These are phyloP conservation scores for Termitomyces sp. DNA, from an alignment of 768 basidiomycete species.

Conservation along the genomic window DNA sequence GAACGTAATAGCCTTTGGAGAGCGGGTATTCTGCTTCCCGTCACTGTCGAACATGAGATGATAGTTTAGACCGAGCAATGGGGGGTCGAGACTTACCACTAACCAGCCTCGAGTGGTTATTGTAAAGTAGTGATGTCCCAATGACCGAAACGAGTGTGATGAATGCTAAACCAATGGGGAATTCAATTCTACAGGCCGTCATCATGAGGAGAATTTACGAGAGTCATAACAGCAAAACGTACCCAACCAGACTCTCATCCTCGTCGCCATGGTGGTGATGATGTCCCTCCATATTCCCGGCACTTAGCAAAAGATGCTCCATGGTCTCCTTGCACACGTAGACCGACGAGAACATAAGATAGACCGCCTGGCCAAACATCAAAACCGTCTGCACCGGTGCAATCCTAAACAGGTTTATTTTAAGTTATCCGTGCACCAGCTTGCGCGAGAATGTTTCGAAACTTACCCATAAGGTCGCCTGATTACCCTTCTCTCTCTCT, in stretches of 20 bases:
- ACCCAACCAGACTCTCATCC: slow-evolving; percentile 42
- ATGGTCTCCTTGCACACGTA: slow-evolving; percentile 98
- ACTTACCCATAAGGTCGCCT: slow-evolving; percentile 55
- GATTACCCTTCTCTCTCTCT: slow-evolving; percentile 41
- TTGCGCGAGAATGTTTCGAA: not conserved
- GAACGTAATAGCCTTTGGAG: slow-evolving; percentile 45
- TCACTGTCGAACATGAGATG: slow-evolving; percentile 33
- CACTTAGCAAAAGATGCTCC: slow-evolving; percentile 82
- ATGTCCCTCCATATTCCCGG: slow-evolving; percentile 43
- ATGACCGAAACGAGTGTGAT: slow-evolving; percentile 55
- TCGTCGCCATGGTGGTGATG: slow-evolving; percentile 69
- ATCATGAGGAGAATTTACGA: slow-evolving; percentile 24
- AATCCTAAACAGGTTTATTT: slow-evolving; percentile 36
- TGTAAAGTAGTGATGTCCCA: slow-evolving; percentile 52
- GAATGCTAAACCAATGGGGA: slow-evolving; percentile 56
- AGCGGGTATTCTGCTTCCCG: slow-evolving; percentile 59
- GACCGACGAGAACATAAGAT: slow-evolving; percentile 89
- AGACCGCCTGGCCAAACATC: slow-evolving; percentile 89
- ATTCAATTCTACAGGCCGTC: slow-evolving; percentile 46
- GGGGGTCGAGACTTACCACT: slow-evolving; percentile 39
- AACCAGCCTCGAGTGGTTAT: slow-evolving; percentile 64
- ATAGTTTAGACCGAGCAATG: not conserved
- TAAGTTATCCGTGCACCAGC: not conserved
- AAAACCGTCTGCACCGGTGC: slow-evolving; percentile 66
- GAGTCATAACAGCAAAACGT: slow-evolving; percentile 35